These are phyloP conservation scores for Smithsoniella earleae DNA, from an alignment of 163 green algal species.

Conservation along the genomic window DNA sequence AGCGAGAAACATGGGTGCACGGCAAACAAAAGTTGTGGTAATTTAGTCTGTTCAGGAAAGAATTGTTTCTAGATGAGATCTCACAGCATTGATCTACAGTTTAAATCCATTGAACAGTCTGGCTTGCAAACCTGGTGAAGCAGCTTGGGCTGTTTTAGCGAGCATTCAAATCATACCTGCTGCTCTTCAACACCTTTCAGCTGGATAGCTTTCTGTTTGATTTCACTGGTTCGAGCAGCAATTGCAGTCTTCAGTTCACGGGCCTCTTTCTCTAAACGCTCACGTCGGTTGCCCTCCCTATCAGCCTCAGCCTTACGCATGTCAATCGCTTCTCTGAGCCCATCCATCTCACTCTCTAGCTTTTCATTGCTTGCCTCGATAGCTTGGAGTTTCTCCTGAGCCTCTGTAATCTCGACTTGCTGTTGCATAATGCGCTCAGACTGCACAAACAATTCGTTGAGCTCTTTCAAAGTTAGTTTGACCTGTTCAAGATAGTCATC, in stretches of 20 bases:
- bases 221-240: constrained; percentile 61
- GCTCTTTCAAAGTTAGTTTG: not conserved
- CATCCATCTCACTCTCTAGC: constrained; percentile 56
- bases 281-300: constrained; percentile 58
- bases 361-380: constrained; percentile 54
- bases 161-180: constrained; percentile 7
- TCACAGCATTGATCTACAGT: too few relatives aligned
- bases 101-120: too few relatives aligned
- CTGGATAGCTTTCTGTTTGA: constrained; percentile 63
- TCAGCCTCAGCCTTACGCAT: constrained; percentile 61
- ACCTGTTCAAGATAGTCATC: too few relatives aligned
- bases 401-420: constrained; percentile 58
- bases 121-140: too few relatives aligned
- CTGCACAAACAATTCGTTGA: constrained; percentile 37
- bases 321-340: constrained; percentile 49
- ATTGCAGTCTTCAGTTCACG: constrained; percentile 58
- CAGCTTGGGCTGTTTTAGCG: too few relatives aligned
- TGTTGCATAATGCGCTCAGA: constrained; percentile 70
- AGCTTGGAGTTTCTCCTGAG: constrained; percentile 54
- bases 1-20: too few relatives aligned
- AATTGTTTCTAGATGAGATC: too few relatives aligned
- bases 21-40: too few relatives aligned
- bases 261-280: constrained; percentile 73
- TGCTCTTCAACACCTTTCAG: constrained; percentile 27
- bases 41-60: too few relatives aligned